Base-by-base conservation (phyloP, 2,329 filamentous ascomycete species). In the Xylariaceae sp. region DNA sequence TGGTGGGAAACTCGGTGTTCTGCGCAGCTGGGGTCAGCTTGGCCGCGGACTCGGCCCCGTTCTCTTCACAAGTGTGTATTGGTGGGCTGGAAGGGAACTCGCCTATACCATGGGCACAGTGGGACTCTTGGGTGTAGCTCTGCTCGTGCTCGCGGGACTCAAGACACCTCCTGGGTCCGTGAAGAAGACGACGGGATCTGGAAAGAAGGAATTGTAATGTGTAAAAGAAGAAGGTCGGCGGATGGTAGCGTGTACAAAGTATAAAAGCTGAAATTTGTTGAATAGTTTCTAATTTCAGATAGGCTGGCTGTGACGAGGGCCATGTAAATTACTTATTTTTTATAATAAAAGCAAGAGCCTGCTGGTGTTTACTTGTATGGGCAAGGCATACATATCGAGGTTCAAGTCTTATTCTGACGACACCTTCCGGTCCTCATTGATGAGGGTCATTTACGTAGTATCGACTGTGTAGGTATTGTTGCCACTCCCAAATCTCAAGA, bases 31-130 rank as follows among this genome's bases (percentile, higher is more conserved):
- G 81, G 90, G 92, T 5, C 92, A 98, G 69, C 74, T 89, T 3
- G 92, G 92, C 3, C 76, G 92, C 23, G 88, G 89, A 0, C 62
- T 94, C 9, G 92, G 92, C 0, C 92, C 92, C 0, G 62, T 98
- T 4, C 66, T 94, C 24, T 98, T 98, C 59, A 97, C 92, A 46
- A 88, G 87, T 34, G 70, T 98, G 40, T 98, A 98, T 67, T 98
- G 92, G 92, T 98, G 92, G 92, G 89, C 88, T 5, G 92, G 92
- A 0, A 73, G 92, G 32, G 84, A 94, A 57, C 73, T 81, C 9
- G 92, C 92, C 2, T 98, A 97, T 62, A 72, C 70, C 1, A 73
- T 88, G 53, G 92, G 92, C 3, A 85, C 87, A 0, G 71, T 77
- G 9, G 88, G 88, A 4, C 94, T 97, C 69, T 63, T 85, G 4